These are phyloP conservation scores for Penicillium sp. DNA, from an alignment of 2,329 filamentous ascomycete species.

Conservation along the genomic window DNA sequence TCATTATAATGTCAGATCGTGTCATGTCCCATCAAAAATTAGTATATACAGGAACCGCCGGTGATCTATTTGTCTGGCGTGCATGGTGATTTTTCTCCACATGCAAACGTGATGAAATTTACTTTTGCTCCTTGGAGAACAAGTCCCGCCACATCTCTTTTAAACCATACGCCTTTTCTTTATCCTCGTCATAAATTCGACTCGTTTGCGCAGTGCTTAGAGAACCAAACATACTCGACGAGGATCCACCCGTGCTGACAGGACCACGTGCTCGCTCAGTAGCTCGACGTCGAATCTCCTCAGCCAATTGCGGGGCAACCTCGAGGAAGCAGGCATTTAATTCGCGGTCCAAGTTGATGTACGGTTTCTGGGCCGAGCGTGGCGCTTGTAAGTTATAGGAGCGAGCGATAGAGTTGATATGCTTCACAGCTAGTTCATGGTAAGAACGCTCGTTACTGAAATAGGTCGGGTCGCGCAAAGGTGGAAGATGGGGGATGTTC, in stretches of 20 bases:
- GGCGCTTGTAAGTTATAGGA: constrained; percentile 97
- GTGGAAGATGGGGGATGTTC: constrained; percentile 51
- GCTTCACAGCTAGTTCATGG: constrained; percentile 73
- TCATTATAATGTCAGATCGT: too few relatives aligned
- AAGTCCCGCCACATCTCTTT: constrained; percentile 89
- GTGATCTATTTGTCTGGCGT: too few relatives aligned
- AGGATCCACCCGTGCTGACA: constrained; percentile 27
- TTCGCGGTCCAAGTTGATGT: constrained; percentile 83
- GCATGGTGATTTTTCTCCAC: too few relatives aligned
- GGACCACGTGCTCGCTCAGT: constrained; percentile 48
- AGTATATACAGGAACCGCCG: too few relatives aligned
- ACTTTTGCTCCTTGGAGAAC: constrained; percentile 48
- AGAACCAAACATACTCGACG: constrained; percentile 64
- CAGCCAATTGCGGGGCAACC: constrained; percentile 75
- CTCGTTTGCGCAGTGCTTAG: constrained; percentile 55
- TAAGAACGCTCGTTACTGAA: constrained; percentile 74
- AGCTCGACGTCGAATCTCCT: constrained; percentile 73
- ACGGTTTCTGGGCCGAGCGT: constrained; percentile 88
- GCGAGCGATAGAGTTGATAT: constrained; percentile 78
- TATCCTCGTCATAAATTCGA: constrained; percentile 73
- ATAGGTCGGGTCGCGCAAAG: constrained; percentile 81
- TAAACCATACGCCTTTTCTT: constrained; percentile 76
- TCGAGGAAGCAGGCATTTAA: constrained; percentile 81
- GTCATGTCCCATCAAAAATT: too few relatives aligned
- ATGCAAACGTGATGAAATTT: neutral